Conservation (phyloP, 208 protist genomes). For the Willaertia magna region DNA sequence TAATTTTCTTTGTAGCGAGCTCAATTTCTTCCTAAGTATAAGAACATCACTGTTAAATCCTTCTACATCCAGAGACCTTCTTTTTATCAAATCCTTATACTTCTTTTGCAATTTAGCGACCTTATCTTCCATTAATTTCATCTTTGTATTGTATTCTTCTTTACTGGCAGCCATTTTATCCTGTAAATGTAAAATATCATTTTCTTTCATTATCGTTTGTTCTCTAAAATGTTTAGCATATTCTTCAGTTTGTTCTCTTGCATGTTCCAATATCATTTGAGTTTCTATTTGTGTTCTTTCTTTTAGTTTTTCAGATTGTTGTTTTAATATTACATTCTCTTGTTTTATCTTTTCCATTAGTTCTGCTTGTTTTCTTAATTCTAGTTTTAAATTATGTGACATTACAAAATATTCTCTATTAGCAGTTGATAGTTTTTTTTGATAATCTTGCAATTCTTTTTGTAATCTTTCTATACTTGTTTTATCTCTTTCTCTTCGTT, state of each 20-base stretch:
- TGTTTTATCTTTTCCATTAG: background rate
- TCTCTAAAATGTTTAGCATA: conserved; percentile 1
- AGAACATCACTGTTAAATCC: background rate
- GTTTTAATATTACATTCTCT: background rate
- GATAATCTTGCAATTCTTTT: background rate
- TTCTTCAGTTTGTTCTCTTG: conserved; percentile 3
- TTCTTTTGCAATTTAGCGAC: background rate
- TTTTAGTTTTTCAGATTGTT: background rate
- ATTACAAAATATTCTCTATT: background rate
- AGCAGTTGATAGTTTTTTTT: background rate
- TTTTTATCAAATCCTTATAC: background rate
- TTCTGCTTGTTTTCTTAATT: background rate
- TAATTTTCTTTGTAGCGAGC: background rate
- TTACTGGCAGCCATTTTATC: background rate
- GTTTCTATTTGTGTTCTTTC: background rate
- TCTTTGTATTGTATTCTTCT: background rate
- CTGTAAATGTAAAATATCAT: background rate
- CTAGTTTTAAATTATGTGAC: background rate
- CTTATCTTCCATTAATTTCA: background rate
- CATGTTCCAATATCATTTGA: background rate
- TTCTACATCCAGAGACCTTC: background rate
- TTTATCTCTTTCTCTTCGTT: background rate
- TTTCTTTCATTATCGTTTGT: background rate
- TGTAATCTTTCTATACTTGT: background rate
- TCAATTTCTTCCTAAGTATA: background rate